Base-by-base conservation (phyloP, 2,329 filamentous ascomycete species). In the Aphanocladium album region DNA sequence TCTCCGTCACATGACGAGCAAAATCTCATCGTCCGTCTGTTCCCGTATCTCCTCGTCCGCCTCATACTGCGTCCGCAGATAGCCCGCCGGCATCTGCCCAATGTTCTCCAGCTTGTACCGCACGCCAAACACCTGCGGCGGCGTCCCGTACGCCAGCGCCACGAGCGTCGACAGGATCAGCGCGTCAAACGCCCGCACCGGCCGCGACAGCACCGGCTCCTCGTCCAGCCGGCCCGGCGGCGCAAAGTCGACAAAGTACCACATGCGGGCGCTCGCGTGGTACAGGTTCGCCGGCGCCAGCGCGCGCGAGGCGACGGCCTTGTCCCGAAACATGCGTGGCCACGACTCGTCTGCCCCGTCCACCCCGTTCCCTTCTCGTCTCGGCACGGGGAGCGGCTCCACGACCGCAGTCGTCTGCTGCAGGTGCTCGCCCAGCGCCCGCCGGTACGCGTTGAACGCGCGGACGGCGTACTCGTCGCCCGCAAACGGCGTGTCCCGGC, bases 201-300 rank as follows among this genome's bases (percentile, higher is more conserved):
- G 63, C 43, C 63, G 50, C 35, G 63, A 64, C 47, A 65, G 35
- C 33, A 62, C 51, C 11, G 57, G 43, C 16, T 46, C 57, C 39
- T 45, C 30, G 35, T 33, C 25, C 11, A 60, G 2, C 6, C 52
- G 50, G 0, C 46, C 58, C 16, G 58, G 57, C 14, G 56, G 56
- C 19, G 58, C 43, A 43, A 65, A 57, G 57, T 65, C 64, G n/a
- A 65, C 60, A 52, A 65, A 64, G 41, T 65, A 65, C 64, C 64
- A 65, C 64, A 65, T 65, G n/a, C 64, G 55, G 21, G 47, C 54
- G 23, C 62, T 61, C 17, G 64, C 64, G 14, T 61, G 57, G 54
- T 64, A 65, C 41, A 65, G 51, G 46, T 65, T 65, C 4, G 62
- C 61, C 30, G 64, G 64, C 12, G 64, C 19, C 49, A 65, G 41